A percentile compares a stretch with the other conserved stretches of the same genome.
Conservation (phyloP, 108 stramenopile species). For the Skeletonema tropicum region DNA sequence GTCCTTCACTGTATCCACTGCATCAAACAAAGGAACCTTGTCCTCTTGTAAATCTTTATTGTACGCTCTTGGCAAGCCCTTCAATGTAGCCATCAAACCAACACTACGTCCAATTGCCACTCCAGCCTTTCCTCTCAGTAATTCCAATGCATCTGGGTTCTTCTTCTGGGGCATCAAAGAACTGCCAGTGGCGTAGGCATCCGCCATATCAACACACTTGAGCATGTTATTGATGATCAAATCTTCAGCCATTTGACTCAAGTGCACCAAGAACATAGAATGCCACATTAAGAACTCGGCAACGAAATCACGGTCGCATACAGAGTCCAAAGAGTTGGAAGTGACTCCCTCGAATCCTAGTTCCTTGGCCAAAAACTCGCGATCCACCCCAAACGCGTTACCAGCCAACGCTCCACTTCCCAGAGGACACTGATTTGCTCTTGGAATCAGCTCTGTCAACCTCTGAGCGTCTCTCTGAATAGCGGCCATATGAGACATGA, state of each 20-base stretch:
- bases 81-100: conserved; percentile 93
- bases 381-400: conserved; percentile 98
- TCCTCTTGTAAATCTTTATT: conserved; percentile 99
- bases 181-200: conserved; percentile 98
- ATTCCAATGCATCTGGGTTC: conserved; percentile 99
- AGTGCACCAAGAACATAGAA: conserved; percentile 86
- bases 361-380: conserved; percentile 89
- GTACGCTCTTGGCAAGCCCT: conserved; percentile 98
- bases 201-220: conserved; percentile 91
- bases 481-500: conserved; percentile 94
- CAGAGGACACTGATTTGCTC: conserved; percentile 94
- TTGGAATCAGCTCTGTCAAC: conserved; percentile 85
- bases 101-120: conserved; percentile 91
- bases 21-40: conserved; percentile 96
- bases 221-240: conserved; percentile 96
- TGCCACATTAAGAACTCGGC: conserved; percentile 99
- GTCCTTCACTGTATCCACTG: conserved; percentile 94
- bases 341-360: conserved; percentile 95
- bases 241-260: conserved; percentile 98
- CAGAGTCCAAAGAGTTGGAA: conserved; percentile 94
- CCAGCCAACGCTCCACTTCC: conserved; percentile 98
- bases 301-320: conserved; percentile 99
- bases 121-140: conserved; percentile 98
- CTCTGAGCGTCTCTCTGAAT: conserved; percentile 93
- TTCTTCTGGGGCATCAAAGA: conserved; percentile 99